Evolutionary conservation across 164 flowering plant species (phyloP), one percentile per base, ranked within the genome.

Genomic region (Kingdonia uniflora): DNA sequence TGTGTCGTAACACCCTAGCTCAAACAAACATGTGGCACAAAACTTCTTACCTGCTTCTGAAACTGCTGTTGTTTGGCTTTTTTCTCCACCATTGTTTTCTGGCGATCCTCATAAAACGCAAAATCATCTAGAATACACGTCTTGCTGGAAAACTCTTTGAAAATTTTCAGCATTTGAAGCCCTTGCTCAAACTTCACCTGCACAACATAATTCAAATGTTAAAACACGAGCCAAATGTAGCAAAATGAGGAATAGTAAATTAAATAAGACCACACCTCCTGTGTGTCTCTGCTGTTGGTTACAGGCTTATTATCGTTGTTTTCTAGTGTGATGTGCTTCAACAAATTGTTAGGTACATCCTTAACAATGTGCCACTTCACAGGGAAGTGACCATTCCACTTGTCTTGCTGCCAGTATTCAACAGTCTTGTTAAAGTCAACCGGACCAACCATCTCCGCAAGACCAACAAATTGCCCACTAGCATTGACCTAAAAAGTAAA

Each of bases 391-490:
- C 96, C 96, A 66, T 67, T 80, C 96, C 96, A 88, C 67, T 81
- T 85, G 68, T 88, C 95, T 58, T 88, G 96, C 42, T 88, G 96
- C 96, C 95, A 87, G 57, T 79, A 80, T 40, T 87, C 96, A 22
- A 80, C 57, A 47, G 49, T 80, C 65, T 83, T 87, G 60, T 81
- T 47, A 56, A 87, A 87, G 67, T 87, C 96, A 68, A 87, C 96
- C 11, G 83, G 73, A 1, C 95, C 91, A 5, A 64, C 60, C 96
- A 87, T 87, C 67, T 87, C 96, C 0, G 95, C 95, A 33, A 87
- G 65, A 5, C 96, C 96, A 64, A 80, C 79, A 68, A 87, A 87
- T 47, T 87, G 96, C 19, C 96, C 96, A 70, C 96, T 87, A 2
- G 86, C 66, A 59, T 87, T 87, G n/a, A 87, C 96, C 96, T 87